These are phyloP conservation scores for Haematococcus sp. DNA, from an alignment of 139 green algal species.

Conservation along the genomic window DNA sequence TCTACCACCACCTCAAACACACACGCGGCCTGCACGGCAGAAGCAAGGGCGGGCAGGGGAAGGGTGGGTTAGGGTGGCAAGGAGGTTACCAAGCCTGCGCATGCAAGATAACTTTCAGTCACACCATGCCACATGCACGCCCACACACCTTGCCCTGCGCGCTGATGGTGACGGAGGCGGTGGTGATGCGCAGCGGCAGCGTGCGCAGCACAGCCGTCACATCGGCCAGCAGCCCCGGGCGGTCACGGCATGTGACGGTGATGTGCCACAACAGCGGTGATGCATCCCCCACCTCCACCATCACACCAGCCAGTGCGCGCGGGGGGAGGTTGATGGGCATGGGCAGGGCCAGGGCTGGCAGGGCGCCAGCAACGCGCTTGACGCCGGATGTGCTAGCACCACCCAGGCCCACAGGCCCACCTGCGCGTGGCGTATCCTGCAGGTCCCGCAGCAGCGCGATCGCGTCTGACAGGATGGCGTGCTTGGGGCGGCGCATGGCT, in stretches of 20 bases:
- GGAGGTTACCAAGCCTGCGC: too few species aligned
- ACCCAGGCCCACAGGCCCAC: not conserved
- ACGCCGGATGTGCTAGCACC: not conserved
- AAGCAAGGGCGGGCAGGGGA: not conserved
- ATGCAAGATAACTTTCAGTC: too few species aligned
- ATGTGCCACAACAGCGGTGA: not conserved
- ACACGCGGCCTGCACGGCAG: not conserved
- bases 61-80: too few species aligned
- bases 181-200: not conserved
- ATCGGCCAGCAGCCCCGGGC: conserved; percentile 1
- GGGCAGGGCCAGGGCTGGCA: not conserved
- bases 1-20: not conserved
- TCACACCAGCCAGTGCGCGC: not conserved
- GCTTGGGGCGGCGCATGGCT: conserved; percentile 39
- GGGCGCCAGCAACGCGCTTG: not conserved
- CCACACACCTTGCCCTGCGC: not conserved
- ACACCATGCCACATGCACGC: not conserved
- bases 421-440: conserved; percentile 22
- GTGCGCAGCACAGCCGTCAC: not conserved
- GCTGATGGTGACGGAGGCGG: not conserved
- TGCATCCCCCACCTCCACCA: conserved; percentile 3
- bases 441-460: conserved; percentile 54
- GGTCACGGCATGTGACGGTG: conserved; percentile 1
- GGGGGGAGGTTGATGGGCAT: not conserved
- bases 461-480: conserved; percentile 60